Evolutionary conservation across 129 eudicot genomes (phyloP), one percentile per base, ranked within the genome.

Genomic region (Escallonia rubra): DNA sequence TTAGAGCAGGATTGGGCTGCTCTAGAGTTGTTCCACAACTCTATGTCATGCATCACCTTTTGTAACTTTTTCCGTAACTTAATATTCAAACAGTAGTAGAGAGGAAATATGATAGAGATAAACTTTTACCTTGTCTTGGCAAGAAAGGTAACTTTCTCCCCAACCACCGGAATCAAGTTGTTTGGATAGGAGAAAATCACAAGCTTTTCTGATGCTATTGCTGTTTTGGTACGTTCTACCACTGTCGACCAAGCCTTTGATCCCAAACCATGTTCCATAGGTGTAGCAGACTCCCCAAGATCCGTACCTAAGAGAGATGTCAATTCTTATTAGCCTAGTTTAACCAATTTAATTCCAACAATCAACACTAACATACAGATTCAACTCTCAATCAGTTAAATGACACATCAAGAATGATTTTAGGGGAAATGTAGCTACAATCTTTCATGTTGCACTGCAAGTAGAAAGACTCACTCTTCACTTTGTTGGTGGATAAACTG

Each of bases 241-340:
- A 1, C 77, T 84, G 40, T 74, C 81, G 13, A 81, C 70, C 49
- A 86, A 72, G 10, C 96, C 96, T 58, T 69, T 78, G 66, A 89
- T 76, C 51, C 87, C 96, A 69, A 83, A 89, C 96, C 93, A 89
- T 56, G 93, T 89, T 38, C 96, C 96, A 61, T 89, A 89, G 8
- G 87, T 89, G 80, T 66, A 89, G 84, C 96, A 89, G 48, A 89
- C 73, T 9, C 84, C 96, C 96, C 96, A 89, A 45, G 85, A 76
- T 9, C 90, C 95, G 56, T 87, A 87, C 95, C 95, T 87, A 54
- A 50, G 52, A 40, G 39, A 60, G 0, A 51, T 40, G 39, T 23
- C 34, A 23, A 23, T 23, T 23, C 34, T 0, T 23, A 23, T 23
- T 23, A 23, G 34, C 34, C 34, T 23, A 23, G 34, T 23, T 23